Evolutionary conservation across 202 grass and related monocot genomes (phyloP).

Genomic region (Saccharum hybrid): DNA sequence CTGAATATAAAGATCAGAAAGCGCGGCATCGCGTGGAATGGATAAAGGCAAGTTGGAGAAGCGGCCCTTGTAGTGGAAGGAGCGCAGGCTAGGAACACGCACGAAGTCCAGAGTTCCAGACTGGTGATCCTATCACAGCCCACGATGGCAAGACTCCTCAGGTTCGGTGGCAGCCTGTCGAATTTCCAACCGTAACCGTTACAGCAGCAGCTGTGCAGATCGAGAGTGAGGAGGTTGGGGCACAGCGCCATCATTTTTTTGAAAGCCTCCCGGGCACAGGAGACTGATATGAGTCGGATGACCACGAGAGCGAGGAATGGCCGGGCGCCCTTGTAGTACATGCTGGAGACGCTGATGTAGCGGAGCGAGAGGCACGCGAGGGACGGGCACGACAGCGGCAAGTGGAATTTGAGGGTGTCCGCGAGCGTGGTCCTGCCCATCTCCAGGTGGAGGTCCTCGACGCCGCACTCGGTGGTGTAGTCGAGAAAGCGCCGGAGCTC

Average conservation of each 20-base stretch:
- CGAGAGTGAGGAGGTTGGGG: too few species aligned
- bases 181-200: too few species aligned
- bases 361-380: conserved; percentile 41
- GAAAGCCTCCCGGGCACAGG: not conserved
- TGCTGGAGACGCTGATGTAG: not conserved
- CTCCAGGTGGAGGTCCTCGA: conserved; percentile 61
- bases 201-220: too few species aligned
- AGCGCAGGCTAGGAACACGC: conserved; percentile 27
- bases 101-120: not conserved
- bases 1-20: conserved; percentile 58
- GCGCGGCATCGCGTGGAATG: not conserved
- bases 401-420: conserved; percentile 2
- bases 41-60: not conserved
- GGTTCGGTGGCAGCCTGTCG: not conserved
- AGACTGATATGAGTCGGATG: conserved; percentile 27
- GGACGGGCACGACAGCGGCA: conserved; percentile 2
- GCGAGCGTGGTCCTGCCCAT: too few species aligned
- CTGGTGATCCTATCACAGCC: conserved; percentile 20
- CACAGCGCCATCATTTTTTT: not conserved
- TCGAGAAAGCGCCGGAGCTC: conserved; percentile 35
- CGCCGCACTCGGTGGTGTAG: conserved; percentile 45
- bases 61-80: conserved; percentile 46
- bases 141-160: conserved; percentile 48
- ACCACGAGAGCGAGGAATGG: conserved; percentile 43
- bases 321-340: not conserved